Evolutionary conservation across 768 basidiomycete species (phyloP).

Genomic region (Russula ochroleuca): DNA sequence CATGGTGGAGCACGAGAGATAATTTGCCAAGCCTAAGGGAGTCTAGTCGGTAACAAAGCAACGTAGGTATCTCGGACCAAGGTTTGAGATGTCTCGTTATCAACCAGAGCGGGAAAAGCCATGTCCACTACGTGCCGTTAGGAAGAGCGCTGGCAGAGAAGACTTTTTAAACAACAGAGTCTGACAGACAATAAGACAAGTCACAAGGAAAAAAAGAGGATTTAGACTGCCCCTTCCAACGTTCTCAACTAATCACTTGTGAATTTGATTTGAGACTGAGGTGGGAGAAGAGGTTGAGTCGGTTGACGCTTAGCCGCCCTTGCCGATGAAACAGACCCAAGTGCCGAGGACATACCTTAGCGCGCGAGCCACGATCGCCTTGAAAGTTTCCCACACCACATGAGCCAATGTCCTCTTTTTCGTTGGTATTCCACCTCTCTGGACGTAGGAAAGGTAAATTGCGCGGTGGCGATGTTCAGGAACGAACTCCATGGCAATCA

Average conservation of each 20-base stretch:
- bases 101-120: not conserved
- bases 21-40: too few species aligned
- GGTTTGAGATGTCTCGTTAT: not conserved
- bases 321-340: not conserved
- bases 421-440: not conserved
- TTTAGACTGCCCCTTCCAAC: too few species aligned
- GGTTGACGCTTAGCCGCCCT: not conserved
- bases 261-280: not conserved
- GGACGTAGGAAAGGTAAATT: too few species aligned
- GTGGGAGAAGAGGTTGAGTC: too few species aligned
- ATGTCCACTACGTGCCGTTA: not conserved
- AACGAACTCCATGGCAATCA: not conserved
- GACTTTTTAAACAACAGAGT: too few species aligned
- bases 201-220: not conserved
- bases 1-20: too few species aligned
- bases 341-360: not conserved
- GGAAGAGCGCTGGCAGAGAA: not conserved
- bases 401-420: not conserved
- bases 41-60: too few species aligned
- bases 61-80: too few species aligned
- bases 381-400: not conserved
- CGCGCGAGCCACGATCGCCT: not conserved
- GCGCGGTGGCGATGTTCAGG: not conserved
- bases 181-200: too few species aligned
- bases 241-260: not conserved